Base-by-base conservation (phyloP, 345 rosid genomes). In the Brassica juncea region DNA sequence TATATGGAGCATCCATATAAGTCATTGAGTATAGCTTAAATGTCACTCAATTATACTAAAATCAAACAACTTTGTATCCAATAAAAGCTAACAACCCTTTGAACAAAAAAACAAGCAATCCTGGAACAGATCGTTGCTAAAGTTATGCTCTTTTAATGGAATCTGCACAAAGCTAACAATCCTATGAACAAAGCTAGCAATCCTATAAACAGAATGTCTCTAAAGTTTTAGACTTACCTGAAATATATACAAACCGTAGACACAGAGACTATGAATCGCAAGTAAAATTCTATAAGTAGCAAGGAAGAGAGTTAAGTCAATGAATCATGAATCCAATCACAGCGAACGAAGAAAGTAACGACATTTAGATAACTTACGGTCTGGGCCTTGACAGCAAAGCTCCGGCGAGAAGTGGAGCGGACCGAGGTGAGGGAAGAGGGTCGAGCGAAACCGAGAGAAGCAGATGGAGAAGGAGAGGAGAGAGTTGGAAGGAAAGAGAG, bases 351-450 rank as follows among this genome's bases (percentile, higher is more conserved):
- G 2, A 16, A 27, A 64, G 62, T 25, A 16, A 1, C 19, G 0
- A 32, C 72, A 84, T 61, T 57, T 54, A 6, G 14, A 28, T 4
- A 1, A 75, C 92, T 61, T 82, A 92, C 97, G 49, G 86, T 58
- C 3, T 74, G 85, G 52, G 99, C 92, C 71, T 80, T 89, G 80
- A 91, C 89, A 49, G 81, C 81, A 72, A 94, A 91, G 79, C 88
- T 71, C 78, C 70, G 86, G 19, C 88, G 77, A 66, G 86, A 85
- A 42, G 25, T 85, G 75, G 88, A 72, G 70, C 74, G 68, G 31
- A 80, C 86, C 69, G 80, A 87, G 71, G 73, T 23, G 73, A 84
- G 30, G 42, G 88, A 85, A 66, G 84, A 27, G 54, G 88, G 86
- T 32, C 73, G 87, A 55, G 86, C 66, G 69, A 86, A 27, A 1